These are phyloP conservation scores for Eucalyptus regnans DNA, from an alignment of 345 rosid species.

Conservation along the genomic window DNA sequence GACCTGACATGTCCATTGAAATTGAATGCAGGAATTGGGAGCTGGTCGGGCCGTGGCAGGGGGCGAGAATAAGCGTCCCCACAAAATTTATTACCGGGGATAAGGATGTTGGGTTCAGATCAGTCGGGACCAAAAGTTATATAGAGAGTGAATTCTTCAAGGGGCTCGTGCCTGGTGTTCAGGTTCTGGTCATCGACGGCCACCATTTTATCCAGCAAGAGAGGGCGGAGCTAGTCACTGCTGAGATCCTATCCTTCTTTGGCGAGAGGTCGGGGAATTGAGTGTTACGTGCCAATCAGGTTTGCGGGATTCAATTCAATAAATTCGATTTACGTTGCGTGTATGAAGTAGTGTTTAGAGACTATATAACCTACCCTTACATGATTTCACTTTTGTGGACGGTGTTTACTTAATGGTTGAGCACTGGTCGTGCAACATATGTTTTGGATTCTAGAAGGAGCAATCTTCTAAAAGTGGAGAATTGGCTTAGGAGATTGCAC, in stretches of 20 bases:
- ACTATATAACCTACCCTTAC: background rate
- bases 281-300: background rate
- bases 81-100: slow-evolving; percentile 5
- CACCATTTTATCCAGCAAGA: slow-evolving; percentile 10
- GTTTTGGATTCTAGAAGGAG: background rate
- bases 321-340: background rate
- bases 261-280: background rate
- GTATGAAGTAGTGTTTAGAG: background rate
- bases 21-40: slow-evolving; percentile 3
- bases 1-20: background rate
- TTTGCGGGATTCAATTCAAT: background rate
- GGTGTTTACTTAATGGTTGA: background rate
- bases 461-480: background rate
- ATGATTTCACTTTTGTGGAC: background rate
- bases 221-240: slow-evolving; percentile 4
- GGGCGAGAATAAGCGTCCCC: slow-evolving; percentile 4
- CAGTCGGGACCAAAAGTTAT: slow-evolving; percentile 1
- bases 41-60: slow-evolving; percentile 7
- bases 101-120: background rate
- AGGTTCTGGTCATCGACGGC: slow-evolving; percentile 1
- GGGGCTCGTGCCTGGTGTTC: slow-evolving; percentile 4
- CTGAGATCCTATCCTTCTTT: background rate
- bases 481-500: background rate
- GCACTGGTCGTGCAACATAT: background rate
- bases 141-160: background rate